A percentile compares a stretch with the other conserved stretches of the same genome.
phyloP scores from a whole-genome alignment of 2,329 filamentous ascomycete species.

The Xylaria sp. region DNA sequence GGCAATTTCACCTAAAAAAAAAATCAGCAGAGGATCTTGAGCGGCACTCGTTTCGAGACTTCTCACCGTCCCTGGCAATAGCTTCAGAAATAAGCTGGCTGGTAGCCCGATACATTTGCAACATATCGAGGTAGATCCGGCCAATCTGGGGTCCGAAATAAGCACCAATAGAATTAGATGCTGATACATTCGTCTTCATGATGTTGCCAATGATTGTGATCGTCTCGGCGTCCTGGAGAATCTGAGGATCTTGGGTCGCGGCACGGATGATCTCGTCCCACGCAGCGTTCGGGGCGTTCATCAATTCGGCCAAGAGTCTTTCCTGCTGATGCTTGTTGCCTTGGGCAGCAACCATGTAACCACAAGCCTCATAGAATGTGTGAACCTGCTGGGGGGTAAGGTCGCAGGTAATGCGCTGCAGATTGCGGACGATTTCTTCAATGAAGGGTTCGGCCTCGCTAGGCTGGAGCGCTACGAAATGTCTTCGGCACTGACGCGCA shows the following conservation, averaged over 20 bases:
- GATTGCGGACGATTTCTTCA: slow-evolving; percentile 93
- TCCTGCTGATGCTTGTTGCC: slow-evolving; percentile 94
- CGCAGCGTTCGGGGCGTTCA: slow-evolving; percentile 86
- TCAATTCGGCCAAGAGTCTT: slow-evolving; percentile 81
- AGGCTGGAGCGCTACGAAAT: slow-evolving; percentile 93
- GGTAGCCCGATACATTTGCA: slow-evolving; percentile 98
- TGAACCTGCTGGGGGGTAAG: slow-evolving; percentile 95
- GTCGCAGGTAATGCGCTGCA: slow-evolving; percentile 93
- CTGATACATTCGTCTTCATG: slow-evolving; percentile 99
- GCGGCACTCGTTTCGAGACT: neutral
- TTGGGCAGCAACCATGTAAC: slow-evolving; percentile 98
- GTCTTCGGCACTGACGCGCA: slow-evolving; percentile 92
- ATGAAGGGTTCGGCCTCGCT: slow-evolving; percentile 96
- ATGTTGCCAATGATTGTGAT: slow-evolving; percentile 99
- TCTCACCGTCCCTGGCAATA: slow-evolving; percentile 72
- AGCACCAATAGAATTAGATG: slow-evolving; percentile 89
- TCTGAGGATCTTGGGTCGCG: slow-evolving; percentile 77
- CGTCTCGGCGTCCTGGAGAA: slow-evolving; percentile 85
- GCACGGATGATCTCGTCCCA: slow-evolving; percentile 93
- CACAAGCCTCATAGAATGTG: slow-evolving; percentile 97
- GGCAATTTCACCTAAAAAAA: slow-evolving; percentile 67
- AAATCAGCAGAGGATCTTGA: slow-evolving; percentile 32
- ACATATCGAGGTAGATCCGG: slow-evolving; percentile 95
- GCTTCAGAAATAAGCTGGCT: slow-evolving; percentile 93
- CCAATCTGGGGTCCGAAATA: slow-evolving; percentile 99